These are phyloP conservation scores for Ascoidea rubescens DNA, from an alignment of 805 yeast species.

Conservation along the genomic window DNA sequence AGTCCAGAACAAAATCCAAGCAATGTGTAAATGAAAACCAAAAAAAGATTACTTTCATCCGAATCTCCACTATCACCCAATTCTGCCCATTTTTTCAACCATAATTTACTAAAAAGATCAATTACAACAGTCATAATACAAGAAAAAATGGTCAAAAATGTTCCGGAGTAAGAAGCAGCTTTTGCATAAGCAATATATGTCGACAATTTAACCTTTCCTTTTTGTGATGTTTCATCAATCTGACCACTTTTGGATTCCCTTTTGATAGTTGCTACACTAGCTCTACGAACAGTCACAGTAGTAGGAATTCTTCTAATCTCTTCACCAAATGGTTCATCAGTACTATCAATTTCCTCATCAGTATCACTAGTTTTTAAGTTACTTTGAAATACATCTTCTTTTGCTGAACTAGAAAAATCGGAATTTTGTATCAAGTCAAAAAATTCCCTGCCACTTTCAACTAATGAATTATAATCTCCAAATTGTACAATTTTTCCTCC, in stretches of 20 bases:
- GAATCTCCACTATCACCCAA: conserved; percentile 24
- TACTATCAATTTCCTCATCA: conserved; percentile 7
- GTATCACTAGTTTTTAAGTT: conserved; percentile 13
- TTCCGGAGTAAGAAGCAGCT: conserved; percentile 44
- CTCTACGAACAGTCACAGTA: conserved; percentile 31
- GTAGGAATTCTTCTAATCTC: conserved; percentile 2
- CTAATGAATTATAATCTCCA: conserved; percentile 37
- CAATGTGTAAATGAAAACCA: conserved; percentile 37
- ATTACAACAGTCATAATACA: conserved; percentile 23
- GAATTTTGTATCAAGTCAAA: conserved; percentile 9
- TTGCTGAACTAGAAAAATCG: conserved; percentile 4
- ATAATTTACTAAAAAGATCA: conserved; percentile 34
- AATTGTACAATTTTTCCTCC: conserved; percentile 40
- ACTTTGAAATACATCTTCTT: conserved; percentile 12
- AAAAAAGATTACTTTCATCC: conserved; percentile 29
- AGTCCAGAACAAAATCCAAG: conserved; percentile 41
- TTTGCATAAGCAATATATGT: conserved; percentile 41
- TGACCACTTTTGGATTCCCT: conserved; percentile 25
- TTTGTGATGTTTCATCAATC: conserved; percentile 37
- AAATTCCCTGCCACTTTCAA: conserved; percentile 20
- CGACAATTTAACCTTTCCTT: conserved; percentile 41
- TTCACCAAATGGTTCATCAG: conserved; percentile 3
- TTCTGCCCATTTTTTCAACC: conserved; percentile 65
- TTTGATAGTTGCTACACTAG: conserved; percentile 49
- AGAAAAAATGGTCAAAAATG: conserved; percentile 23